Percentiles rank a stretch among this genome's conserved stretches.
These are phyloP conservation scores for Lachnellula arida DNA, from an alignment of 2,329 filamentous ascomycete genomes.

Conservation along the genomic window DNA sequence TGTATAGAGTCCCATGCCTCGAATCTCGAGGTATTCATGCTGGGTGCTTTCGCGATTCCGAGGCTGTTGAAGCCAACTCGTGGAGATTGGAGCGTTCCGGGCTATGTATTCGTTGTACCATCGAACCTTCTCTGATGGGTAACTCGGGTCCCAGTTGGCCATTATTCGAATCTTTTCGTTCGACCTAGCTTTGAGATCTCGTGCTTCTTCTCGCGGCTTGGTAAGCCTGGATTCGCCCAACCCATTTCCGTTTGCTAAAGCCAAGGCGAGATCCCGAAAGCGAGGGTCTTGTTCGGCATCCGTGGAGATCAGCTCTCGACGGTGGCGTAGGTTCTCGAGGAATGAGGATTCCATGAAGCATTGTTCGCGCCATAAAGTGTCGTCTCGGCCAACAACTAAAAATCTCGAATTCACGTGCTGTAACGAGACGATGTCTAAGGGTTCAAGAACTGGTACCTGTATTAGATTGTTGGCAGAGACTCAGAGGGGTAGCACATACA, in stretches of 20 bases:
- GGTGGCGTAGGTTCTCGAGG: conserved; percentile 55
- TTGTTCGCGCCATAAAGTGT: conserved; percentile 68
- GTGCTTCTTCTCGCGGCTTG: conserved; percentile 18
- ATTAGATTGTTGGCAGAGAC: not conserved
- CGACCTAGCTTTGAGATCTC: conserved; percentile 22
- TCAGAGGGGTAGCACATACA: conserved; percentile 17
- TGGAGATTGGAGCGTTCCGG: conserved; percentile 65
- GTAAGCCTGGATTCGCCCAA: conserved; percentile 24
- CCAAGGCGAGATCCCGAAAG: conserved; percentile 32
- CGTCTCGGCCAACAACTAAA: conserved; percentile 64
- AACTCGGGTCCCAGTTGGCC: conserved; percentile 80
- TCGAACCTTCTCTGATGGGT: conserved; percentile 63
- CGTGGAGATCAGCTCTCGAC: conserved; percentile 39
- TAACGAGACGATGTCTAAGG: conserved; percentile 58
- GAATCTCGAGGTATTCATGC: conserved; percentile 56
- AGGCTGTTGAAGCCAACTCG: conserved; percentile 73
- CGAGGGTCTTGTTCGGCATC: conserved; percentile 36
- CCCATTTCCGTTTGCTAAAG: conserved; percentile 27
- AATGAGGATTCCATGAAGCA: conserved; percentile 69
- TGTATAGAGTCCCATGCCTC: conserved; percentile 66
- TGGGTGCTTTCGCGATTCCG: conserved; percentile 37
- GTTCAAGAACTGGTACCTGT: conserved; percentile 53
- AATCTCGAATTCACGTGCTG: conserved; percentile 67
- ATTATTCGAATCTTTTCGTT: conserved; percentile 52
- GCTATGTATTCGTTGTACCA: conserved; percentile 92